Evolutionary conservation across 2,329 filamentous ascomycete genomes (phyloP).

Genomic region (Clonostachys rosea): DNA sequence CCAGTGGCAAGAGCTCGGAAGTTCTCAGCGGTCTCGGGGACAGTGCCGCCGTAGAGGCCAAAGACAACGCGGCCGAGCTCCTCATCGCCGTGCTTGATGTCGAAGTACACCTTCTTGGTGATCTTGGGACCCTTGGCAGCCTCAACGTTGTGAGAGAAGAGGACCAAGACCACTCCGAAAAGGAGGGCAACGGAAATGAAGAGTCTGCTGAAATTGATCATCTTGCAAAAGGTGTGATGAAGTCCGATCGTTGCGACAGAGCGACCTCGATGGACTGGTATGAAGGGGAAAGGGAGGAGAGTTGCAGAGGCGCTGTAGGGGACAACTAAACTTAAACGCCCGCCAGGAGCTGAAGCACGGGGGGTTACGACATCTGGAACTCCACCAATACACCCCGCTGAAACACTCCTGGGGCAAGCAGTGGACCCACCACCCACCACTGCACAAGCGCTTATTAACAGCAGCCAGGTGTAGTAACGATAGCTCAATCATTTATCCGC

Average conservation of each 20-base stretch:
- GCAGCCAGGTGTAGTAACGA: too few relatives aligned
- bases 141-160: constrained; percentile 70
- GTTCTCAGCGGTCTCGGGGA: constrained; percentile 71
- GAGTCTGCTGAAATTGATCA: constrained; percentile 72
- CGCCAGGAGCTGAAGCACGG: too few relatives aligned
- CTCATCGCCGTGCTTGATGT: constrained; percentile 74
- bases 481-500: too few relatives aligned
- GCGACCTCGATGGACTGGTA: not conserved
- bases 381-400: too few relatives aligned
- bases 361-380: too few relatives aligned
- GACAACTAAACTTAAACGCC: not conserved
- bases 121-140: constrained; percentile 88
- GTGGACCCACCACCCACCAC: too few relatives aligned
- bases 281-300: not conserved
- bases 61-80: constrained; percentile 71
- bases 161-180: constrained; percentile 67
- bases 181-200: constrained; percentile 71
- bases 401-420: too few relatives aligned
- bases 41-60: constrained; percentile 83
- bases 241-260: not conserved
- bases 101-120: constrained; percentile 92
- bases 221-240: constrained; percentile 32
- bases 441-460: too few relatives aligned
- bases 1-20: constrained; percentile 78
- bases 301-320: not conserved